A percentile compares a stretch with the other conserved stretches of the same genome.
These are phyloP conservation scores for Aspergillus indologenus DNA, from an alignment of 495 filamentous ascomycete species.

Conservation along the genomic window DNA sequence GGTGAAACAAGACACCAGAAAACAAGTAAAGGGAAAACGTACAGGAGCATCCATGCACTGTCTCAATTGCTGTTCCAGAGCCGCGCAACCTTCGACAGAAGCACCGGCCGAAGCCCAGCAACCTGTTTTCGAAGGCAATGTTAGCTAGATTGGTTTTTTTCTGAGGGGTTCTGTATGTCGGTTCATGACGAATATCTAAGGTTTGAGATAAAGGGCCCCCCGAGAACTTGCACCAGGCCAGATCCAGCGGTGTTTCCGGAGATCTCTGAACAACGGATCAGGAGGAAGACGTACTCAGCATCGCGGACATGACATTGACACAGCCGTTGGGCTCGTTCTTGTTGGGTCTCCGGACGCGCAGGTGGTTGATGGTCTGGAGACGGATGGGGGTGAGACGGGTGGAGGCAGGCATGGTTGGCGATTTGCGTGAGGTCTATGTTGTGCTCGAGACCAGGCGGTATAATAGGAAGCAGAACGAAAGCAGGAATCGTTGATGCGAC, in stretches of 20 bases:
- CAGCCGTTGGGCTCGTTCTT: constrained; percentile 74
- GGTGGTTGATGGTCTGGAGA: constrained; percentile 78
- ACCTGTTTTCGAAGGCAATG: constrained; percentile 45
- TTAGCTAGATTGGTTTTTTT: neutral
- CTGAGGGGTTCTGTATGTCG: neutral
- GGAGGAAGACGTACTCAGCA: constrained; percentile 67
- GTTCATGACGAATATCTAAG: too few relatives aligned
- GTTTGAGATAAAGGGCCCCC: too few relatives aligned
- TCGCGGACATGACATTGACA: constrained; percentile 78
- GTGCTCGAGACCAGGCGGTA: too few relatives aligned
- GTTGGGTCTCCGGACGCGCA: constrained; percentile 83
- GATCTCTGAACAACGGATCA: too few relatives aligned
- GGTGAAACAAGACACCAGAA: too few relatives aligned
- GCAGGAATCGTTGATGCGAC: too few relatives aligned
- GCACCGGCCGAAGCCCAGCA: constrained; percentile 94
- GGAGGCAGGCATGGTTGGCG: constrained; percentile 48
- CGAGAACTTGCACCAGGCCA: too few relatives aligned
- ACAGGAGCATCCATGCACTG: constrained; percentile 92
- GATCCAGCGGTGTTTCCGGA: too few relatives aligned
- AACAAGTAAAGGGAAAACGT: constrained; percentile 17
- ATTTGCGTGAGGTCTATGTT: constrained; percentile 43
- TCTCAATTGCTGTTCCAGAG: constrained; percentile 75
- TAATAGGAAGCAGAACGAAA: constrained; percentile 14
- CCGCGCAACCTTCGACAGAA: constrained; percentile 67
- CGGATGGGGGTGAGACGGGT: constrained; percentile 63